phyloP scores from a whole-genome alignment of 2,329 filamentous ascomycete species.

The Paradendryphiella salina region DNA sequence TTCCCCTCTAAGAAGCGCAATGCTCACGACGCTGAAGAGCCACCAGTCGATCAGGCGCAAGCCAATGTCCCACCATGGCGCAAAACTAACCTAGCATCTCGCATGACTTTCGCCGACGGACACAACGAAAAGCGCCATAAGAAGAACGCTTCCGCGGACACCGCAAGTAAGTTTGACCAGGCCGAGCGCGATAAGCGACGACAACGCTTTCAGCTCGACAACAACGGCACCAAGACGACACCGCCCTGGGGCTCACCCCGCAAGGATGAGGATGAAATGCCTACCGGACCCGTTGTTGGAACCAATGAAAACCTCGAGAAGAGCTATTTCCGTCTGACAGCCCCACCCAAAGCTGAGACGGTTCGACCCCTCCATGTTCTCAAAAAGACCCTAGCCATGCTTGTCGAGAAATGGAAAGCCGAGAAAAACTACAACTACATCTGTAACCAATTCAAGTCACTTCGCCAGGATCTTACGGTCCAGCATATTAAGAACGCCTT shows the following conservation, averaged over 20 bases:
- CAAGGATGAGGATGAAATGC: constrained; percentile 55
- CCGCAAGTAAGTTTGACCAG: constrained; percentile 85
- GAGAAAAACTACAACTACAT: constrained; percentile 97
- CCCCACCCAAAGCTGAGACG: constrained; percentile 82
- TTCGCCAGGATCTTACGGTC: constrained; percentile 96
- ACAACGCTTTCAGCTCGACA: constrained; percentile 73
- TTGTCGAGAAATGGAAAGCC: constrained; percentile 93
- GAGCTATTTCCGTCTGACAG: constrained; percentile 89
- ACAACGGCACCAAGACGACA: constrained; percentile 58
- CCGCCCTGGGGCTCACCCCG: constrained; percentile 53
- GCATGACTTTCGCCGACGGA: constrained; percentile 65
- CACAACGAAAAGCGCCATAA: constrained; percentile 53
- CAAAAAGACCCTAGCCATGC: constrained; percentile 78
- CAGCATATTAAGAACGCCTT: constrained; percentile 97
- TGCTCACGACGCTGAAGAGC: constrained; percentile 62
- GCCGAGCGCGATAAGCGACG: constrained; percentile 85
- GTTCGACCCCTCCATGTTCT: constrained; percentile 83
- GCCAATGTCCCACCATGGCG: constrained; percentile 69
- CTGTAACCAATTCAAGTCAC: constrained; percentile 98
- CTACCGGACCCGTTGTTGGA: constrained; percentile 75
- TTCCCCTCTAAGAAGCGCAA: constrained; percentile 77
- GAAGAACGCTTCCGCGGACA: constrained; percentile 54
- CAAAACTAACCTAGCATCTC: constrained; percentile 72
- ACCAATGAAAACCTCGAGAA: constrained; percentile 86
- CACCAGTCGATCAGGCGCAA: constrained; percentile 56